Conservation (phyloP, 2,329 filamentous ascomycete species). For the Endoconidiophora laricicola region DNA sequence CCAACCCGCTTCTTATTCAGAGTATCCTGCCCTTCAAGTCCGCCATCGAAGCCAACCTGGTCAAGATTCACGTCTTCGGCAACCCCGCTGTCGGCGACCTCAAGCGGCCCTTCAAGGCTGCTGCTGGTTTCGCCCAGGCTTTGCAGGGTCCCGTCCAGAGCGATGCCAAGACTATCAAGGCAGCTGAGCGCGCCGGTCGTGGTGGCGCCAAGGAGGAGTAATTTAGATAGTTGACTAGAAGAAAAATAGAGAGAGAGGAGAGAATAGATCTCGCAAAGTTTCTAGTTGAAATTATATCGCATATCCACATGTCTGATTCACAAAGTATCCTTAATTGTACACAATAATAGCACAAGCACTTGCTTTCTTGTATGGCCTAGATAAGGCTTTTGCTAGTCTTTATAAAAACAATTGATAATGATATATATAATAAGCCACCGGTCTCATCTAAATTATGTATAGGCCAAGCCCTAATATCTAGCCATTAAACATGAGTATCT, state of each 20-base stretch:
- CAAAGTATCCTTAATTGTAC: conserved; percentile 22
- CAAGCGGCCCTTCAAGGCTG: conserved; percentile 87
- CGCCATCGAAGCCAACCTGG: conserved; percentile 83
- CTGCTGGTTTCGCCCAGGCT: conserved; percentile 65
- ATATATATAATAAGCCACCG: too few relatives aligned
- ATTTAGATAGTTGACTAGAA: conserved; percentile 11
- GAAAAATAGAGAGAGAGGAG: conserved; percentile 14
- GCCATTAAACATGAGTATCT: not conserved
- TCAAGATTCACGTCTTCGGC: conserved; percentile 89
- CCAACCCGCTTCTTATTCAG: conserved; percentile 96
- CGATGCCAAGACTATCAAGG: conserved; percentile 78
- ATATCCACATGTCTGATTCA: conserved; percentile 32
- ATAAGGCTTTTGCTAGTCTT: too few relatives aligned
- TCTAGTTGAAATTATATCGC: not conserved
- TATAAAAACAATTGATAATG: too few relatives aligned
- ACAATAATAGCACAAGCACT: conserved; percentile 17
- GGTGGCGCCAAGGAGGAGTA: conserved; percentile 60
- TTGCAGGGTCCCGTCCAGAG: conserved; percentile 65
- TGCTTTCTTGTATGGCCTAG: too few relatives aligned
- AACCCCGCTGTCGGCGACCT: conserved; percentile 77
- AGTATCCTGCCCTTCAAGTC: conserved; percentile 95
- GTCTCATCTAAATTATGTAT: not conserved
- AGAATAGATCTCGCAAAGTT: conserved; percentile 40
- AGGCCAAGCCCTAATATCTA: not conserved
- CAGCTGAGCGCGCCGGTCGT: conserved; percentile 57